Conservation (phyloP, 768 basidiomycete genomes). For the Hypholoma sublateritium region DNA sequence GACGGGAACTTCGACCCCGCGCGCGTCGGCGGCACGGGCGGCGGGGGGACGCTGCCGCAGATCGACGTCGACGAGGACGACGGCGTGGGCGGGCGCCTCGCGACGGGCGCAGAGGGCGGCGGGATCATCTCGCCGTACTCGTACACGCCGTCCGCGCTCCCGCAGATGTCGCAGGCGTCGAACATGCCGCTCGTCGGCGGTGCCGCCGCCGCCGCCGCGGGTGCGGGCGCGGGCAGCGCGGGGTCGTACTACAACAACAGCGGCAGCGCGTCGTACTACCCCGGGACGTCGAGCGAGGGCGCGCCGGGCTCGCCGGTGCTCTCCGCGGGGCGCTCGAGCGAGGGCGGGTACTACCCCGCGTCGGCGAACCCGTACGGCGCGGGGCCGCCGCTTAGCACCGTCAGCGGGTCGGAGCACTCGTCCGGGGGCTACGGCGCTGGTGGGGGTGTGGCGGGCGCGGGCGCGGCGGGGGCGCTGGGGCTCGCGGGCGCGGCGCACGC, state of each 20-base stretch:
- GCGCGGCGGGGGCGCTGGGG: constrained; percentile 6
- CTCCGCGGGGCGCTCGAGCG: not conserved
- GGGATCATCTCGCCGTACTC: constrained; percentile 25
- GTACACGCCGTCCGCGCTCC: constrained; percentile 11
- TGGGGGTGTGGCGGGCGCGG: constrained; percentile 2
- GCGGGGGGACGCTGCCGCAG: constrained; percentile 17
- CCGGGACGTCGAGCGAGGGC: constrained; percentile 4
- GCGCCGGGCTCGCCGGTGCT: not conserved
- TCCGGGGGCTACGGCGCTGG: constrained; percentile 13
- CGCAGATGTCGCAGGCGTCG: constrained; percentile 13
- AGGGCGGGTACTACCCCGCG: constrained; percentile 11
- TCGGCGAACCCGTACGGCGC: constrained; percentile 16
- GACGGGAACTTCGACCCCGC: constrained; percentile 29
- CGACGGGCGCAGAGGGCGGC: constrained; percentile 17
- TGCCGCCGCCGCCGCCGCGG: constrained; percentile 12
- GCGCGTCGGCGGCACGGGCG: constrained; percentile 16
- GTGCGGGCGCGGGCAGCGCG: no score
- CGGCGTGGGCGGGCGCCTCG: constrained; percentile 26
- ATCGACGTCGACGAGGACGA: constrained; percentile 21
- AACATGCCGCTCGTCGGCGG: constrained; percentile 8
- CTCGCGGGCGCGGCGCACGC: not conserved
- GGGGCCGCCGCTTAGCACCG: constrained; percentile 16
- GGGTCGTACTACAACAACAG: not conserved
- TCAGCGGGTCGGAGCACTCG: constrained; percentile 18
- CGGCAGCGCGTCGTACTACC: constrained; percentile 10